These are phyloP conservation scores for Echeveria elegans DNA, from an alignment of 164 flowering plant species.

Conservation along the genomic window DNA sequence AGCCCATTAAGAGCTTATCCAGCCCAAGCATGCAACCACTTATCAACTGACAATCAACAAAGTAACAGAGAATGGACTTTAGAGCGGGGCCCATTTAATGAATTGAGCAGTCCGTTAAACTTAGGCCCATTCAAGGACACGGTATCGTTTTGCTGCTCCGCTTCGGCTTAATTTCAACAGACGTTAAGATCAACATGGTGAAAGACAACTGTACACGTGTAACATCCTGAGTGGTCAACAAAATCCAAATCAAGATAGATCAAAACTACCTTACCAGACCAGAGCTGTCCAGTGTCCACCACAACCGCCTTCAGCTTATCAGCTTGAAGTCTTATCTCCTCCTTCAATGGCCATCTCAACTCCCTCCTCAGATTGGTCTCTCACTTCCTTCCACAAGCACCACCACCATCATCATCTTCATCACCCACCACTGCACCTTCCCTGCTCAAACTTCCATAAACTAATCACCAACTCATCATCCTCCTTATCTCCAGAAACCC, in stretches of 20 bases:
- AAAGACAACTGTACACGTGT: constrained; percentile 19
- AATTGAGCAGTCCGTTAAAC: background rate
- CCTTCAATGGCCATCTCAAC: constrained; percentile 27
- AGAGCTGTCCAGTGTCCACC: constrained; percentile 23
- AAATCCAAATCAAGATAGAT: constrained; percentile 11
- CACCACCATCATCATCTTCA: constrained; percentile 11
- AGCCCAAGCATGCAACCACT: background rate
- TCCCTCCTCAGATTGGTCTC: constrained; percentile 24
- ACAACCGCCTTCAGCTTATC: background rate
- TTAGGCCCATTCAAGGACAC: background rate
- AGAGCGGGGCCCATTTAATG: background rate
- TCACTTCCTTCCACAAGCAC: constrained; percentile 13
- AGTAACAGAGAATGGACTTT: too few relatives aligned
- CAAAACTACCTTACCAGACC: constrained; percentile 16
- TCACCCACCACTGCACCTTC: constrained; percentile 8
- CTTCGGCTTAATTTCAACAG: background rate
- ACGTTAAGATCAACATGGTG: background rate
- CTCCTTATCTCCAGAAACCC: constrained; percentile 19
- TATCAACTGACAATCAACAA: too few relatives aligned
- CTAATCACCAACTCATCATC: constrained; percentile 16
- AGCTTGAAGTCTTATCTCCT: constrained; percentile 14
- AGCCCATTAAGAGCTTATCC: background rate
- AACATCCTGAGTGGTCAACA: constrained; percentile 13
- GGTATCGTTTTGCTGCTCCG: background rate
- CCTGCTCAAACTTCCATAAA: constrained; percentile 12